Base-by-base conservation (phyloP, 2,329 filamentous ascomycete genomes). In the Phoma sp. region DNA sequence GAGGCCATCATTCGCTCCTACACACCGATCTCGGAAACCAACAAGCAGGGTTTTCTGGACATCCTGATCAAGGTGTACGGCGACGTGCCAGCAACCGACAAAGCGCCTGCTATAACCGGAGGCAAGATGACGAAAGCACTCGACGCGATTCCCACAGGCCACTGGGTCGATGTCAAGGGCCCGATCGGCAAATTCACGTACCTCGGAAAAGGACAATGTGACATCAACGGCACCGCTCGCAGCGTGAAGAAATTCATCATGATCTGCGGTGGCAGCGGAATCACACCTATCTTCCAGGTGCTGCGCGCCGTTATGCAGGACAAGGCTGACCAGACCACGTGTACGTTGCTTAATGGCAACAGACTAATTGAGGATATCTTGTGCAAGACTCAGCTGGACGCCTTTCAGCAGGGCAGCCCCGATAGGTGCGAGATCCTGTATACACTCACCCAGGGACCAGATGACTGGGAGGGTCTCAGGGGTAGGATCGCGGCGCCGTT, bases 221-320 rank as follows among this genome's bases (percentile, higher is more conserved):
- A 77, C 0, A 76, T 96, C 37, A 83, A 83, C 29, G 83, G 83
- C 0, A 80, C 78, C 18, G 71, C 79, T 52, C 78, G 87, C 8
- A 74, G 64, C 0, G 83, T 96, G 1, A 83, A 82, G 47, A 83
- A 82, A 10, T 91, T 96, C 72, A 80, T 89, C 69, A 96, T 96
- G 91, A 86, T 96, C 29, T 95, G 90, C 64, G 93, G 84, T 11
- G 93, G 93, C 5, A 90, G 86, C n/a, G 93, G 93, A 0, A 89
- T 97, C 67, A 96, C 93, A n/a, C 93, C 93, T 0, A 90, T 96
- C 59, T 95, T 88, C 70, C 90, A 95, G 68, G 89, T 96, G 3
- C 78, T 96, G 47, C 81, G 90, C 6, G 88, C 90, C 0, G 84
- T 96, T 0, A 82, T 92, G 72, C 79, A 82, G 40, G 85, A 93